Conservation (phyloP, 805 yeast genomes). For the Lachancea meyersii region DNA sequence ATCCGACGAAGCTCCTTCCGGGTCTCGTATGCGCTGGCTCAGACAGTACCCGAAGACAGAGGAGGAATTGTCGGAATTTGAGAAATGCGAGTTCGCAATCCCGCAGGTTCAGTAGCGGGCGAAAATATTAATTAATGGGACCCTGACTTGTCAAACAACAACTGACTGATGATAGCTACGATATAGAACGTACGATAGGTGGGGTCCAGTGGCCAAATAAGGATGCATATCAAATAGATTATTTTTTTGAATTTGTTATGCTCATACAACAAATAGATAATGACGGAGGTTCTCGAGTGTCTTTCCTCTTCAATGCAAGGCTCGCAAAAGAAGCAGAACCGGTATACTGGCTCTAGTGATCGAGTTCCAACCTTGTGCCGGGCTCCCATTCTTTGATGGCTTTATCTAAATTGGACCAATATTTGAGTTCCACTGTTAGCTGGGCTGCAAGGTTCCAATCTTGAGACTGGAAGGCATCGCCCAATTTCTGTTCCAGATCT, state of each 20-base stretch:
- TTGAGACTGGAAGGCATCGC: conserved; percentile 39
- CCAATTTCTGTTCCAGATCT: conserved; percentile 40
- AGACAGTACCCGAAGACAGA: conserved; percentile 65
- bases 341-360: conserved; percentile 39
- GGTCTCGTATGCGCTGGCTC: conserved; percentile 96
- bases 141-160: background rate
- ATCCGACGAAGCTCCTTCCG: conserved; percentile 65
- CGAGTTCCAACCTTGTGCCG: conserved; percentile 56
- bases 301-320: background rate
- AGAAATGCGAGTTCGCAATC: conserved; percentile 55
- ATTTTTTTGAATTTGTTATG: background rate
- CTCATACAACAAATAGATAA: too few relatives aligned
- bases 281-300: too few relatives aligned
- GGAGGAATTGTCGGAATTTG: conserved; percentile 56
- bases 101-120: conserved; percentile 32
- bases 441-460: conserved; percentile 56
- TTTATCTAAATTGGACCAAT: conserved; percentile 72
- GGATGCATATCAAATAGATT: background rate
- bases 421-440: conserved; percentile 67
- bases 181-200: background rate
- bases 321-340: background rate
- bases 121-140: background rate
- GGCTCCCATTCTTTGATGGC: conserved; percentile 77
- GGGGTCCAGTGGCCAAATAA: background rate
- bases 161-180: background rate